These are phyloP conservation scores for Fusarium sp. DNA, from an alignment of 2,329 filamentous ascomycete species.

Conservation along the genomic window DNA sequence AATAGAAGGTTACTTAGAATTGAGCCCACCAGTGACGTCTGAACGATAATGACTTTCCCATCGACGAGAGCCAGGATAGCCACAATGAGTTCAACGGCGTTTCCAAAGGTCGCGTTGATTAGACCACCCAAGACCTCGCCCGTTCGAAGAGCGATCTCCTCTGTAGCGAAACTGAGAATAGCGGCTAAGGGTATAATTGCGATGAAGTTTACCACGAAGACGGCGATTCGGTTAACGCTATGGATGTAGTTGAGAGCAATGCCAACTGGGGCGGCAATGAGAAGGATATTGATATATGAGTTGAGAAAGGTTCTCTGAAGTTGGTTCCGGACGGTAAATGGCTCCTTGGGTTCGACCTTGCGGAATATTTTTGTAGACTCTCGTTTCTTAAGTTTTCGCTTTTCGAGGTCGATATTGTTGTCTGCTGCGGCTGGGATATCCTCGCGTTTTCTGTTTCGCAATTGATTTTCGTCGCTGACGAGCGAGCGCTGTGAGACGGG, in stretches of 20 bases:
- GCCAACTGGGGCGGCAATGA: conserved; percentile 81
- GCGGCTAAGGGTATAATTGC: conserved; percentile 91
- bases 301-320: conserved; percentile 78
- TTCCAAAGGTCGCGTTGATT: conserved; percentile 92
- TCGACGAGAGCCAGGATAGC: conserved; percentile 83
- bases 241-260: conserved; percentile 75
- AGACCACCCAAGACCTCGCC: conserved; percentile 90
- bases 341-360: conserved; percentile 58
- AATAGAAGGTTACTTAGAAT: conserved; percentile 91
- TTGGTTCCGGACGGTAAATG: conserved; percentile 71
- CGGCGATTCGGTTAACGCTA: conserved; percentile 63
- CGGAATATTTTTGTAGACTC: conserved; percentile 56
- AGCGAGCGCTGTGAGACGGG: conserved; percentile 30
- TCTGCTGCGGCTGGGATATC: conserved; percentile 17
- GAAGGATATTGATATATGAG: conserved; percentile 87
- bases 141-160: conserved; percentile 83
- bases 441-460: conserved; percentile 48
- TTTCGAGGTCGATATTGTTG: conserved; percentile 35
- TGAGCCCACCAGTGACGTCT: conserved; percentile 90
- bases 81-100: conserved; percentile 90
- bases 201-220: conserved; percentile 93
- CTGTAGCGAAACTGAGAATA: conserved; percentile 87
- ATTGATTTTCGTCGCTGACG: conserved; percentile 28
- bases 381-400: conserved; percentile 49
- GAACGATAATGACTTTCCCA: conserved; percentile 81